Conservation (phyloP, 345 rosid genomes). For the Boechera stricta region DNA sequence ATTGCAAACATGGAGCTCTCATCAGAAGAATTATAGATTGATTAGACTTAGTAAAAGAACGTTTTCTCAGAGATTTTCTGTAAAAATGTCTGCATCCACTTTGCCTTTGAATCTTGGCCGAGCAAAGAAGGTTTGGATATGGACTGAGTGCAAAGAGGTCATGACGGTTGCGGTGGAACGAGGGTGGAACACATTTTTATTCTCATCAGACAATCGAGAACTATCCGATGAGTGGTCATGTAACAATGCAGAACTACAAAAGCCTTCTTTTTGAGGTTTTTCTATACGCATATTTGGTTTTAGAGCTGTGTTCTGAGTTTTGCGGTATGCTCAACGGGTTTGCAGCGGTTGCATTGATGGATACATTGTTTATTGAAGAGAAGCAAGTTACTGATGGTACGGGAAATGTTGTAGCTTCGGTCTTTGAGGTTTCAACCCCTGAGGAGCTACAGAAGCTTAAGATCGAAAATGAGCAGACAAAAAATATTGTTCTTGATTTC, state of each 20-base stretch:
- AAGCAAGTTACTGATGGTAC: slow-evolving; percentile 53
- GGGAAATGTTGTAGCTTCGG: slow-evolving; percentile 56
- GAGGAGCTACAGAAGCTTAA: slow-evolving; percentile 63
- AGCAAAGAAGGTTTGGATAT: slow-evolving; percentile 78
- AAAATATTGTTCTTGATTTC: slow-evolving; percentile 63
- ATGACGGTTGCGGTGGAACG: slow-evolving; percentile 88
- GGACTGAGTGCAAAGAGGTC: slow-evolving; percentile 75
- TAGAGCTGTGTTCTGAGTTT: slow-evolving; percentile 20
- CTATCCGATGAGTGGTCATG: slow-evolving; percentile 85
- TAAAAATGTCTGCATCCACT: slow-evolving; percentile 35
- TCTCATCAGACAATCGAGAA: slow-evolving; percentile 49
- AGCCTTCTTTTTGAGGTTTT: not conserved
- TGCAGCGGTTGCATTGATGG: slow-evolving; percentile 73
- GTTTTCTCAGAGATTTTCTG: slow-evolving; percentile 9
- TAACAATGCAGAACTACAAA: slow-evolving; percentile 40
- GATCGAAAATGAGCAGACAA: slow-evolving; percentile 52
- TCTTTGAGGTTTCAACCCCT: slow-evolving; percentile 64
- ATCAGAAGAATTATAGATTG: not conserved
- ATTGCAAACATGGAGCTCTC: slow-evolving; percentile 29
- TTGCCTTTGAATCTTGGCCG: slow-evolving; percentile 43
- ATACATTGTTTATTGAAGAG: slow-evolving; percentile 60
- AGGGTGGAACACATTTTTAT: slow-evolving; percentile 90
- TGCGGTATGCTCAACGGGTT: slow-evolving; percentile 22
- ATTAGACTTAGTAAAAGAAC: slow-evolving; percentile 17
- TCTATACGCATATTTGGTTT: not conserved